Evolutionary conservation across 768 basidiomycete genomes (phyloP).

Genomic region (Obba rivulosa): DNA sequence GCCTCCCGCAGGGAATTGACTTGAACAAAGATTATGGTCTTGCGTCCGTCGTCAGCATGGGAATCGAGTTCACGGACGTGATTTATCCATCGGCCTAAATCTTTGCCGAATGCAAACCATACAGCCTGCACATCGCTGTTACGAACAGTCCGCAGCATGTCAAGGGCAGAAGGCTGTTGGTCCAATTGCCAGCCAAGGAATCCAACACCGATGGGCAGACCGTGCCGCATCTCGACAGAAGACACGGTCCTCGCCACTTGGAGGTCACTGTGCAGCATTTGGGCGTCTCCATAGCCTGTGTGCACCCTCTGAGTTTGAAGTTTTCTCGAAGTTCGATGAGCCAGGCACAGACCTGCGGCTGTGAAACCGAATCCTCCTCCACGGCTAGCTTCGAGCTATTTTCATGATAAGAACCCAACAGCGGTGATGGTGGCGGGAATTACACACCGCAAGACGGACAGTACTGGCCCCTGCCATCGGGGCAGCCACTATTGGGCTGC

Average conservation of each 20-base stretch:
- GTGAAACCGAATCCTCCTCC: slow-evolving; percentile 78
- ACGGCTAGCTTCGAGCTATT: slow-evolving; percentile 46
- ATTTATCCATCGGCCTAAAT: slow-evolving; percentile 55
- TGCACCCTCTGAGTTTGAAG: slow-evolving; percentile 1
- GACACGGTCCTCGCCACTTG: slow-evolving; percentile 40
- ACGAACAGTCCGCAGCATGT: slow-evolving; percentile 45
- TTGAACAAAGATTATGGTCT: slow-evolving; percentile 59
- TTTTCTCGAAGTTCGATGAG: slow-evolving; percentile 1
- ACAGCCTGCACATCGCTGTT: slow-evolving; percentile 55
- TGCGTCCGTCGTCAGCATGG: slow-evolving; percentile 31
- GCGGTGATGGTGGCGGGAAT: neutral
- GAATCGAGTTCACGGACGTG: slow-evolving; percentile 51
- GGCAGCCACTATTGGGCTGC: slow-evolving; percentile 55
- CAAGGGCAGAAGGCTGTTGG: slow-evolving; percentile 31
- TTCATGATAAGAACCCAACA: no score
- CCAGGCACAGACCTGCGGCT: slow-evolving; percentile 43
- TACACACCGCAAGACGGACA: slow-evolving; percentile 31
- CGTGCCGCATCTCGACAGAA: slow-evolving; percentile 10
- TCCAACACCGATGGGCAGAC: slow-evolving; percentile 62
- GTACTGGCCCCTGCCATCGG: slow-evolving; percentile 73
- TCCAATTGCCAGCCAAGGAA: slow-evolving; percentile 72
- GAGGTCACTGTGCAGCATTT: slow-evolving; percentile 46
- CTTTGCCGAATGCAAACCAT: slow-evolving; percentile 70
- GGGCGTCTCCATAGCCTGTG: slow-evolving; percentile 43
- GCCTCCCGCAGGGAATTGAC: slow-evolving; percentile 57